phyloP scores from a whole-genome alignment of 1,139 yeast genomes.

The Tardiomyces blankii region DNA sequence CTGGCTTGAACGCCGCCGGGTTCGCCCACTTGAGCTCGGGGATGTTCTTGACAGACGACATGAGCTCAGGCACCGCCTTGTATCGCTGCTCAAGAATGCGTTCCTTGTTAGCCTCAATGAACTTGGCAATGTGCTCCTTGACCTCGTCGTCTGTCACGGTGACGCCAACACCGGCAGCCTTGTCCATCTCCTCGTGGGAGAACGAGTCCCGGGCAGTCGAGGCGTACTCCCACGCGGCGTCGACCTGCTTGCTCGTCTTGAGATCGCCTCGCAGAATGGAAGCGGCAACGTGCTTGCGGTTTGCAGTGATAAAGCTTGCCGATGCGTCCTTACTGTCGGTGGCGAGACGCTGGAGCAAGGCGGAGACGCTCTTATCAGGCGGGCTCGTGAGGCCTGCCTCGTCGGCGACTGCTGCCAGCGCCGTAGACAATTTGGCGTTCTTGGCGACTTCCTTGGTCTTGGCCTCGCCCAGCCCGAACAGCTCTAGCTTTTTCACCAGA shows the following conservation, averaged over 20 bases:
- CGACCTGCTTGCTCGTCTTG: conserved; percentile 59
- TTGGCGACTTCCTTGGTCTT: conserved; percentile 50
- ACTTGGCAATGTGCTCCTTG: conserved; percentile 42
- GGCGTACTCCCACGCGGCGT: conserved; percentile 74
- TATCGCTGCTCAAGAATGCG: conserved; percentile 65
- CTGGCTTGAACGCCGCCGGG: conserved; percentile 75
- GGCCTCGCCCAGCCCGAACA: conserved; percentile 12
- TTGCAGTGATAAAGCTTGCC: neutral
- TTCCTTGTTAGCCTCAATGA: conserved; percentile 45
- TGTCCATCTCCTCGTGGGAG: conserved; percentile 40
- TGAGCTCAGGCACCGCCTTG: conserved; percentile 58
- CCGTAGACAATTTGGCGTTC: conserved; percentile 70
- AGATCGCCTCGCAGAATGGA: conserved; percentile 57
- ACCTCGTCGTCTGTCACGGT: conserved; percentile 59
- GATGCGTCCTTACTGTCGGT: conserved; percentile 25
- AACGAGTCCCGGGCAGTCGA: conserved; percentile 34
- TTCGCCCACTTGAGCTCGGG: conserved; percentile 86
- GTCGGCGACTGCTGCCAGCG: conserved; percentile 49
- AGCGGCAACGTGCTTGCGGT: conserved; percentile 6
- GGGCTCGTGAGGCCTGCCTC: conserved; percentile 28
- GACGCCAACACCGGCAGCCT: conserved; percentile 73
- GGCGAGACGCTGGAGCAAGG: conserved; percentile 70
- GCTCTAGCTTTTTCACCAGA: conserved; percentile 9
- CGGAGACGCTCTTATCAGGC: conserved; percentile 40
- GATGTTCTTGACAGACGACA: conserved; percentile 65